Percentiles rank a stretch among this genome's conserved stretches.
Conservation (phyloP, 345 rosid species). For the Linum tenue region DNA sequence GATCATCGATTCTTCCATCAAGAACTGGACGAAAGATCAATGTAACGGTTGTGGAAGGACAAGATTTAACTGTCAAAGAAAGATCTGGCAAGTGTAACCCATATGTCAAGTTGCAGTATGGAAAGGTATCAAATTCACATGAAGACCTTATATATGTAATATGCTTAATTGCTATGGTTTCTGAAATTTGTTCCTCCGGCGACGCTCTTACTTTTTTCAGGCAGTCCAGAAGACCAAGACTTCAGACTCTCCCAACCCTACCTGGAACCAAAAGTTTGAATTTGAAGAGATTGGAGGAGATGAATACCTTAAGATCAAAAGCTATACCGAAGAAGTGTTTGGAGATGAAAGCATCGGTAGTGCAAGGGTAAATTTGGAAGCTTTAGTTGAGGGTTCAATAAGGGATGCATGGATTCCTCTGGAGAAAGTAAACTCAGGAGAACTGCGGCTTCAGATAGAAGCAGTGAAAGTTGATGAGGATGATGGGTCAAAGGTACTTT, state of each 20-base stretch:
- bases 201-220: constrained; percentile 24
- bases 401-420: constrained; percentile 87
- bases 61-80: constrained; percentile 52
- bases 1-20: constrained; percentile 44
- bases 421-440: constrained; percentile 85
- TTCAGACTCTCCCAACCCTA: constrained; percentile 36
- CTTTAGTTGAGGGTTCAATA: constrained; percentile 53
- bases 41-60: constrained; percentile 53
- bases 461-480: constrained; percentile 36
- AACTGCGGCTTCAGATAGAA: constrained; percentile 74
- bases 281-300: constrained; percentile 79
- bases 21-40: constrained; percentile 70
- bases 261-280: constrained; percentile 76
- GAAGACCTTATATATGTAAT: not conserved
- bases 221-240: constrained; percentile 55
- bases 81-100: constrained; percentile 60
- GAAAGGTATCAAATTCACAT: constrained; percentile 39
- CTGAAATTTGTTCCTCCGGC: constrained; percentile 1
- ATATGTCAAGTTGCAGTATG: constrained; percentile 81
- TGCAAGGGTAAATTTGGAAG: constrained; percentile 82
- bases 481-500: constrained; percentile 51
- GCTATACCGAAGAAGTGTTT: constrained; percentile 60
- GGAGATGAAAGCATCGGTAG: constrained; percentile 78
- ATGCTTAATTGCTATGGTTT: not conserved
- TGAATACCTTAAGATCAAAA: constrained; percentile 70